Evolutionary conservation across 202 grass and related monocot genomes (phyloP).

Genomic region (Sporobolus alterniflorus): DNA sequence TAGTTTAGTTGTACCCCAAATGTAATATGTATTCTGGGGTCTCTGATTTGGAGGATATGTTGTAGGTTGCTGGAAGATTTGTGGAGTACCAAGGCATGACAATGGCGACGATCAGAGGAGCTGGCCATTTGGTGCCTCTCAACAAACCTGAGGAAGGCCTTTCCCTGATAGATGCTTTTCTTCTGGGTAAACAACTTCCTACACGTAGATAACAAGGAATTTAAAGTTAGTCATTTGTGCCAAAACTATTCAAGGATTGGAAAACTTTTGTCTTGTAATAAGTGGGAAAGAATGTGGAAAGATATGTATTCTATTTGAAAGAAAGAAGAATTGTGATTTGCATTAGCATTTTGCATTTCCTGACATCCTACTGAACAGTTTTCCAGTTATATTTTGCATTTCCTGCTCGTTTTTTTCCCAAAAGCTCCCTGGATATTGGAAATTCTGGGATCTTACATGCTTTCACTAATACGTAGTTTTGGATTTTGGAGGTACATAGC

Average conservation of each 20-base stretch:
- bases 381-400: background rate
- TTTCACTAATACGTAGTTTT: background rate
- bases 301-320: background rate
- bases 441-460: background rate
- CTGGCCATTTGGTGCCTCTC: conserved; percentile 88
- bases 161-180: conserved; percentile 63
- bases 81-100: conserved; percentile 77
- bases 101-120: conserved; percentile 91
- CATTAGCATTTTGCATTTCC: background rate
- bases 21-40: background rate
- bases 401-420: background rate
- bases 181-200: conserved; percentile 65
- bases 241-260: background rate
- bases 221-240: background rate
- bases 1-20: background rate
- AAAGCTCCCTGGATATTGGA: background rate
- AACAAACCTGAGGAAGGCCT: conserved; percentile 87
- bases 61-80: conserved; percentile 90
- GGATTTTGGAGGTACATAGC: background rate
- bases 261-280: background rate
- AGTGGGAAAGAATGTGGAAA: background rate
- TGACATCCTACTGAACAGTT: background rate
- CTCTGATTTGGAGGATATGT: background rate
- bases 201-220: conserved; percentile 35
- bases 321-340: background rate